phyloP scores from a whole-genome alignment of 2,329 filamentous ascomycete species.

The Cercospora beticola region DNA sequence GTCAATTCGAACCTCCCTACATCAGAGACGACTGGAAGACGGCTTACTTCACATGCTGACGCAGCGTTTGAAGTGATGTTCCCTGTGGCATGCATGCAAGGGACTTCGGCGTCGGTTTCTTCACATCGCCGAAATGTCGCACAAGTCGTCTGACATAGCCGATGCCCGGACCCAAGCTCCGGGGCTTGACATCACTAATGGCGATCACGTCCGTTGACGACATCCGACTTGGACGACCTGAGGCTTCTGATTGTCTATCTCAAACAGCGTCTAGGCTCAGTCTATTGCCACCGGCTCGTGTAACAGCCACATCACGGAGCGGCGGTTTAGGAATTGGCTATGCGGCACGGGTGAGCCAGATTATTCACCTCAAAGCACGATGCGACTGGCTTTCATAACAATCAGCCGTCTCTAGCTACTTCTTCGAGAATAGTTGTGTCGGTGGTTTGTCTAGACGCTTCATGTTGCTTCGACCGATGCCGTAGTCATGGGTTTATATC shows the following conservation, averaged over 20 bases:
- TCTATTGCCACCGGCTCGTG: background rate
- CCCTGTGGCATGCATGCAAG: background rate
- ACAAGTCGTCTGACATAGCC: background rate
- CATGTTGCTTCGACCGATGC: background rate
- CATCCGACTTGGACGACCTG: background rate
- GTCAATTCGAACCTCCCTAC: background rate
- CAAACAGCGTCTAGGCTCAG: background rate
- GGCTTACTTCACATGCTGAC: background rate
- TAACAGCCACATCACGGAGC: background rate
- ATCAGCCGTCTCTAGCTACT: background rate
- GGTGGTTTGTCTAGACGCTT: background rate
- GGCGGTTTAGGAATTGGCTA: background rate
- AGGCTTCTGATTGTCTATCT: background rate
- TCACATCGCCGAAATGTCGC: background rate
- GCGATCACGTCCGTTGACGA: background rate
- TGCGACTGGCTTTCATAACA: background rate
- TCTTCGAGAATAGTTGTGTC: constrained; percentile 1
- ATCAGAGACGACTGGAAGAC: background rate
- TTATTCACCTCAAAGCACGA: background rate
- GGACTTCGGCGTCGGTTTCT: background rate
- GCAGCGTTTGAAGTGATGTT: background rate
- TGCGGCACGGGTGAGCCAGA: background rate
- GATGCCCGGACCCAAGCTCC: background rate
- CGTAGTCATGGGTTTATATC: background rate
- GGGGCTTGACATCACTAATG: background rate